Base-by-base conservation (phyloP, 148 eudicot species). In the Chenopodium album region DNA sequence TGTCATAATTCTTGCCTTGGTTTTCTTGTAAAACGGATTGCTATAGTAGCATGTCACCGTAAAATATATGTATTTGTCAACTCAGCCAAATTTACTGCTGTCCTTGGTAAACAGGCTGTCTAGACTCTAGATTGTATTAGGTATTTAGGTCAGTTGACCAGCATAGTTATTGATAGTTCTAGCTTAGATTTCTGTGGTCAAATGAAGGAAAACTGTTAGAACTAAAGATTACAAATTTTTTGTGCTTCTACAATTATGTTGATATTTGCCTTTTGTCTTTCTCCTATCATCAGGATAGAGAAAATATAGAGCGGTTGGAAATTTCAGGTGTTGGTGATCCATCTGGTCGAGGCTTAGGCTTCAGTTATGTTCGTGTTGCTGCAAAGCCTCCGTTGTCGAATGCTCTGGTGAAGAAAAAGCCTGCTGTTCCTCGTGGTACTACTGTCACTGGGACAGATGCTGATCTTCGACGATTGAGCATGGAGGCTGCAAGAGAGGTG, bases 241-340 rank as follows among this genome's bases (percentile, higher is more conserved):
- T 50, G 48, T 31, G 77, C 60, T 80, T 11, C 20, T 60, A 11
- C 29, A 31, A 3, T 29, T 54, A 47, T 77, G 56, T 71, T 78
- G 80, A 73, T 19, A 60, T 71, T 73, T 72, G 52, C 70, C n/a
- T 76, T 62, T 64, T 79, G 66, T 65, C 16, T 29, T 71, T 60
- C 63, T 76, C 31, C 23, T 65, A 23, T 70, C 41, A 37, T 69
- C 92, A 96, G 99, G 93, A 90, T 82, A 90, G 89, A 84, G 99
- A 91, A 83, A 94, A 90, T 83, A 92, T 96, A 52, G 99, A 96
- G 90, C 95, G 97, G 54, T 73, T 96, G 85, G 99, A 96, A 86
- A 96, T 96, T 85, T 88, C 98, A 68, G 99, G 99, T 75, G 94
- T 96, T 87, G 99, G 99, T 87, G 99, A 96, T 86, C 99, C 99